Evolutionary conservation across 2,329 filamentous ascomycete genomes (phyloP).

Genomic region (Cladophialophora bantiana): DNA sequence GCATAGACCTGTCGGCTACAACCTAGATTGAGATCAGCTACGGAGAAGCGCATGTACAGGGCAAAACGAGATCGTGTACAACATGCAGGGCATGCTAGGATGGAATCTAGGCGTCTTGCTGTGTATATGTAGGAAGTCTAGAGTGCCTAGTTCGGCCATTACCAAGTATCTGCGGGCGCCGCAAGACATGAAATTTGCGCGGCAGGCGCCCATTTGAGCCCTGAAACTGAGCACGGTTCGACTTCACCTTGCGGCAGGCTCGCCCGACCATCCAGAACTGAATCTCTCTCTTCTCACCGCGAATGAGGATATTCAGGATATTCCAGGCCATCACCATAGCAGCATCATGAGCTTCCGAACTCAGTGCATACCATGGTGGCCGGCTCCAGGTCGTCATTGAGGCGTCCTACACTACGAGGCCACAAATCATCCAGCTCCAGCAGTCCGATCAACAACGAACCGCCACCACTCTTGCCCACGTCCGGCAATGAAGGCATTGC

Average conservation of each 20-base stretch:
- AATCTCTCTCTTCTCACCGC: conserved; percentile 21
- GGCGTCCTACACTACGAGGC: conserved; percentile 40
- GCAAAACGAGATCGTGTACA: too few species aligned
- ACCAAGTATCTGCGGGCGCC: conserved; percentile 7
- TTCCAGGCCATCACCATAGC: conserved; percentile 17
- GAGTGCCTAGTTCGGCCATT: conserved; percentile 8
- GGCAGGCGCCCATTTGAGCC: conserved; percentile 22
- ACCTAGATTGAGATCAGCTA: too few species aligned
- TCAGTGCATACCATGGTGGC: conserved; percentile 42
- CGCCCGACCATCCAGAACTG: conserved; percentile 18
- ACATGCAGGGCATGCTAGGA: too few species aligned
- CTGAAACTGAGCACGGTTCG: conserved; percentile 23
- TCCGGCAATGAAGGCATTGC: conserved; percentile 28
- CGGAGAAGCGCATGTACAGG: too few species aligned
- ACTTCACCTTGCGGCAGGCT: conserved; percentile 19
- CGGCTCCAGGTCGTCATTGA: conserved; percentile 43
- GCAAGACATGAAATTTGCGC: conserved; percentile 11
- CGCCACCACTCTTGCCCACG: conserved; percentile 34
- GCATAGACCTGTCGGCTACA: neutral
- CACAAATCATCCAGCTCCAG: conserved; percentile 37
- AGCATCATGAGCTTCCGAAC: conserved; percentile 39
- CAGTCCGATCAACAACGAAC: conserved; percentile 37
- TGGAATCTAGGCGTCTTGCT: too few species aligned
- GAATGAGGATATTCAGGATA: conserved; percentile 16
- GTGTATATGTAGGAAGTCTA: neutral